Evolutionary conservation across 2,329 filamentous ascomycete genomes (phyloP).

Genomic region (Fusarium torreyae): DNA sequence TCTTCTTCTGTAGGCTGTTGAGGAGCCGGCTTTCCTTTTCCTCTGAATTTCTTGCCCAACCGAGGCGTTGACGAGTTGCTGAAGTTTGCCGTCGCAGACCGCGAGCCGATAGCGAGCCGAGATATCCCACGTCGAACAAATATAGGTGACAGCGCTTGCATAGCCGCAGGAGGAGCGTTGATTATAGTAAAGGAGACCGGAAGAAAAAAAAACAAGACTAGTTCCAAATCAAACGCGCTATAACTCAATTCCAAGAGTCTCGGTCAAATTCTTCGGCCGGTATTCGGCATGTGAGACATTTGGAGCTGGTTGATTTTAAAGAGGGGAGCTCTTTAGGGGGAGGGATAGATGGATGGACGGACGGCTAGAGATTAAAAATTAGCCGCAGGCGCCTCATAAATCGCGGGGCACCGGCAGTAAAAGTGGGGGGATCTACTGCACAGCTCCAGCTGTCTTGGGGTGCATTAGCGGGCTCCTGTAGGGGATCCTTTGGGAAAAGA

Average conservation of each 20-base stretch:
- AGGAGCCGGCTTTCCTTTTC: not conserved
- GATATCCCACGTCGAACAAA: conserved; percentile 40
- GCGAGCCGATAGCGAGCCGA: conserved; percentile 31
- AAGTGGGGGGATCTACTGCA: conserved; percentile 27
- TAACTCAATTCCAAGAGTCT: conserved; percentile 2
- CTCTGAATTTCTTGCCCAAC: conserved; percentile 4
- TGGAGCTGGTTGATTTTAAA: conserved; percentile 25
- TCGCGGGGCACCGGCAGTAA: conserved; percentile 28
- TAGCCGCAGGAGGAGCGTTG: conserved; percentile 12
- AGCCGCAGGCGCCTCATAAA: conserved; percentile 11
- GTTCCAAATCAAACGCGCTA: conserved; percentile 1
- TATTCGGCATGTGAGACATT: conserved; percentile 31
- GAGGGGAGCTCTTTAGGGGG: conserved; percentile 1
- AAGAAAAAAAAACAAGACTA: not conserved
- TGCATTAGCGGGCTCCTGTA: conserved; percentile 25
- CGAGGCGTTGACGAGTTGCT: conserved; percentile 1
- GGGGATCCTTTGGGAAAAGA: not conserved
- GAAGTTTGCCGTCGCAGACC: conserved; percentile 20
- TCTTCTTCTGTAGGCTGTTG: not conserved
- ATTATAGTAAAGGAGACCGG: not conserved
- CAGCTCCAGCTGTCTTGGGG: not conserved
- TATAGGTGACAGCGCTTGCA: conserved; percentile 28
- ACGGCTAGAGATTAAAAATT: not conserved
- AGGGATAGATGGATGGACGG: not conserved
- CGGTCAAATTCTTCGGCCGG: conserved; percentile 21